These are phyloP conservation scores for Cercis canadensis DNA, from an alignment of 306 rosid species.

Conservation along the genomic window DNA sequence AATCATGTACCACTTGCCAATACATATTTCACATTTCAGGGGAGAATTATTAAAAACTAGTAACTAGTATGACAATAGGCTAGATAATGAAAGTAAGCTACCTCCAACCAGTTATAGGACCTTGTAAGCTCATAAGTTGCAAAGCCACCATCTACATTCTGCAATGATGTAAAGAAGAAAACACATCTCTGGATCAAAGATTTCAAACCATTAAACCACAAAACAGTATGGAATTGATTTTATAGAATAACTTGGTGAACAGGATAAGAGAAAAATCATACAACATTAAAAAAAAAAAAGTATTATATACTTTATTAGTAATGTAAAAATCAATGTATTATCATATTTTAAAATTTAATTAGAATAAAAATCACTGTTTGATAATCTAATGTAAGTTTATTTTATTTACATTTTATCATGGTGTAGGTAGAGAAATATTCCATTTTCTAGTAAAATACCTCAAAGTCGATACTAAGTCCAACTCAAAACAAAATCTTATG, in stretches of 20 bases:
- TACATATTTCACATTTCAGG: slow-evolving; percentile 30
- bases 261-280: neutral
- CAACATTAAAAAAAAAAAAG: neutral
- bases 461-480: neutral
- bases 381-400: neutral
- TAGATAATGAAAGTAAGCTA: slow-evolving; percentile 39
- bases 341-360: neutral
- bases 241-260: neutral
- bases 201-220: neutral
- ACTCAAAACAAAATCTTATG: neutral
- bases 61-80: slow-evolving; percentile 1
- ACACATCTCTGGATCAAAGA: slow-evolving; percentile 12
- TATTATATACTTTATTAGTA: slow-evolving; percentile 1
- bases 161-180: slow-evolving; percentile 30
- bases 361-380: neutral
- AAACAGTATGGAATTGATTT: neutral
- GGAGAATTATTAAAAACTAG: slow-evolving; percentile 24
- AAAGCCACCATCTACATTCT: slow-evolving; percentile 86
- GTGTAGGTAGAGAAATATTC: slow-evolving; percentile 5
- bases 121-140: slow-evolving; percentile 94
- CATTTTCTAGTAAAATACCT: slow-evolving; percentile 14
- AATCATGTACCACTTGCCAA: slow-evolving; percentile 4
- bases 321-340: slow-evolving; percentile 19
- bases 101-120: slow-evolving; percentile 96
- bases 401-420: neutral